These are phyloP conservation scores for Monosporozyma aerobia DNA, from an alignment of 805 yeast genomes.

Conservation along the genomic window DNA sequence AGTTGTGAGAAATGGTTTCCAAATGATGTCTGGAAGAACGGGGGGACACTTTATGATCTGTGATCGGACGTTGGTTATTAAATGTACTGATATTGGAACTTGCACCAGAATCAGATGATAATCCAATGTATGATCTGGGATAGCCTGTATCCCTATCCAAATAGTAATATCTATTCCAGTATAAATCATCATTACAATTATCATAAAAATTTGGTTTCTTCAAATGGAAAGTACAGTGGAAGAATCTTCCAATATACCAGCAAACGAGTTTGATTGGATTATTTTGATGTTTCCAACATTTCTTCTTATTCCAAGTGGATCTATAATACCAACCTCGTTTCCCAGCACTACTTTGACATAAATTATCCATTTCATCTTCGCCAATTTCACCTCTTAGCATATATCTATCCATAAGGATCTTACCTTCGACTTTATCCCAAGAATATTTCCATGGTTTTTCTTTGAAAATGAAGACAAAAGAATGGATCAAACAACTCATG, in stretches of 20 bases:
- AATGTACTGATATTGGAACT: neutral
- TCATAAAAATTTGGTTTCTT: constrained; percentile 14
- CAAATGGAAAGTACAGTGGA: constrained; percentile 10
- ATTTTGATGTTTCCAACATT: constrained; percentile 25
- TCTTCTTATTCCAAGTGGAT: constrained; percentile 15
- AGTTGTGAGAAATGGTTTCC: neutral
- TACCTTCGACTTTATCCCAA: constrained; percentile 21
- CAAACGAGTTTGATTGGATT: constrained; percentile 15
- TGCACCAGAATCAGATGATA: neutral
- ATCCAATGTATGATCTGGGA: neutral
- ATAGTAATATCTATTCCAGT: constrained; percentile 17
- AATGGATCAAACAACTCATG: constrained; percentile 68
- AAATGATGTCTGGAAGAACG: neutral
- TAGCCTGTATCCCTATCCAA: constrained; percentile 1
- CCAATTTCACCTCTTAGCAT: constrained; percentile 19
- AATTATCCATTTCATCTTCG: constrained; percentile 16
- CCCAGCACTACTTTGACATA: constrained; percentile 21
- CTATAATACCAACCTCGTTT: constrained; percentile 28
- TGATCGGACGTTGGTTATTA: neutral
- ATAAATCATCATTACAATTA: constrained; percentile 20
- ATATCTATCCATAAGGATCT: constrained; percentile 17
- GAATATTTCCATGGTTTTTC: constrained; percentile 70
- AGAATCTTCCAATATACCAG: constrained; percentile 21
- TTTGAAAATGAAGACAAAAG: constrained; percentile 62
- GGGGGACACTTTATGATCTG: neutral